Base-by-base conservation (phyloP, 1,139 yeast species). In the Pichiaceae sp. region DNA sequence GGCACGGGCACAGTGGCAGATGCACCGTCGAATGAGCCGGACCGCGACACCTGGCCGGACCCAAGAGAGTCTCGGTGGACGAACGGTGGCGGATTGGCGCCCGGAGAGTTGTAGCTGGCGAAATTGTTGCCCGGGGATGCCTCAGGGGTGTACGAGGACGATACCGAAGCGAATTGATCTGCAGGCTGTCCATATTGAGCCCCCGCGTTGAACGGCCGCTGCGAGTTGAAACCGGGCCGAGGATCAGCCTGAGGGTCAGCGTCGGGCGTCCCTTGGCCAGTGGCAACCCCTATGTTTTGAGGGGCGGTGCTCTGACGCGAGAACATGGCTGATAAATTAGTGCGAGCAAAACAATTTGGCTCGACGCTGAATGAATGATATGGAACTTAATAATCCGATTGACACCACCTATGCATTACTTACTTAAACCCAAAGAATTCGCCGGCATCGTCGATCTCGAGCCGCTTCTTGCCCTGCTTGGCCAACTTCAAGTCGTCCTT, bases 151-250 rank as follows among this genome's bases (percentile, higher is more conserved):
- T 47, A 53, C 16, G 52, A 53, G 9, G 46, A 46, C 2, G 52
- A 48, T 5, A 52, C 46, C 5, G 46, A 32, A 19, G 40, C 42
- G 12, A 33, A 81, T 75, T 46, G 76, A 82, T 31, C 65, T 86
- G 36, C 81, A 81, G 53, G 76, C 91, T 1, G 96, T 7, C 9
- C 7, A 11, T 21, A 21, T 7, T 21, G 24, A 21, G 24, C 9
- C 24, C n/a, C n/a, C n/a, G n/a, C n/a, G n/a, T n/a, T n/a, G n/a
- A n/a, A n/a, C n/a, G n/a, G n/a, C n/a, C n/a, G n/a, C n/a, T n/a
- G n/a, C n/a, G n/a, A n/a, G n/a, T n/a, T n/a, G n/a, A n/a, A n/a
- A n/a, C n/a, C n/a, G n/a, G n/a, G n/a, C n/a, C n/a, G n/a, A n/a
- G n/a, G n/a, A n/a, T n/a, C n/a, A n/a, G n/a, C n/a, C n/a, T n/a